Conservation (phyloP, 768 basidiomycete genomes). For the Stropharia rugosoannulata region DNA sequence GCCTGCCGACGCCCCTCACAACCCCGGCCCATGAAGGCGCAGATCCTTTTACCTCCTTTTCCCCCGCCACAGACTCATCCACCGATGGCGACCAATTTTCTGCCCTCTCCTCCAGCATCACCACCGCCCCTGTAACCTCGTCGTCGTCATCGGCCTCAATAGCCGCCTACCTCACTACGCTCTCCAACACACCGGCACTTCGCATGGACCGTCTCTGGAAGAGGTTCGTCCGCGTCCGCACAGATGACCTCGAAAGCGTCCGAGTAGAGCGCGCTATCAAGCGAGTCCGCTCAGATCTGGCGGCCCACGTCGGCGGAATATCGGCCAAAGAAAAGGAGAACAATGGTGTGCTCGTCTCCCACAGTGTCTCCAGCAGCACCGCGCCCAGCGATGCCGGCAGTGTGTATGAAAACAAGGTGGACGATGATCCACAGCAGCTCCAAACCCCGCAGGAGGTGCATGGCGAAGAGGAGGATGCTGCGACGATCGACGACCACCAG, state of each 20-base stretch:
- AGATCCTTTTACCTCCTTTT: slow-evolving; percentile 60
- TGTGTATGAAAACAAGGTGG: slow-evolving; percentile 8
- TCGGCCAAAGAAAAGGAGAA: slow-evolving; percentile 24
- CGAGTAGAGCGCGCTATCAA: slow-evolving; percentile 87
- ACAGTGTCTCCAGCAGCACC: slow-evolving; percentile 8
- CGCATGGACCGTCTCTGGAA: slow-evolving; percentile 76
- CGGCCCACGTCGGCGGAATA: slow-evolving; percentile 53
- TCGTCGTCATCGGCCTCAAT: slow-evolving; percentile 52
- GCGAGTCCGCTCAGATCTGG: slow-evolving; percentile 82
- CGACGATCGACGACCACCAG: background rate
- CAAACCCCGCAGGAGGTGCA: slow-evolving; percentile 11
- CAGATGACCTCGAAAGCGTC: slow-evolving; percentile 85
- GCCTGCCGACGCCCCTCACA: slow-evolving; percentile 42
- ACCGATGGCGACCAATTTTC: slow-evolving; percentile 10
- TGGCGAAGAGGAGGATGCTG: slow-evolving; percentile 8
- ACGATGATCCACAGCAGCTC: background rate
- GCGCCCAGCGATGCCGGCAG: slow-evolving; percentile 10
- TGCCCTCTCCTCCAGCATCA: background rate
- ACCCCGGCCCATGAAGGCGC: slow-evolving; percentile 54
- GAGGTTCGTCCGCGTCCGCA: slow-evolving; percentile 81
- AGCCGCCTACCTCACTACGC: slow-evolving; percentile 75
- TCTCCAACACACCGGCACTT: slow-evolving; percentile 66
- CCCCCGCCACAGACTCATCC: slow-evolving; percentile 27
- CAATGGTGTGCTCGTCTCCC: slow-evolving; percentile 8
- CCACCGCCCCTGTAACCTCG: slow-evolving; percentile 33